These are phyloP conservation scores for Cyclospora cayetanensis DNA, from an alignment of 169 alveolate genomes.

Conservation along the genomic window DNA sequence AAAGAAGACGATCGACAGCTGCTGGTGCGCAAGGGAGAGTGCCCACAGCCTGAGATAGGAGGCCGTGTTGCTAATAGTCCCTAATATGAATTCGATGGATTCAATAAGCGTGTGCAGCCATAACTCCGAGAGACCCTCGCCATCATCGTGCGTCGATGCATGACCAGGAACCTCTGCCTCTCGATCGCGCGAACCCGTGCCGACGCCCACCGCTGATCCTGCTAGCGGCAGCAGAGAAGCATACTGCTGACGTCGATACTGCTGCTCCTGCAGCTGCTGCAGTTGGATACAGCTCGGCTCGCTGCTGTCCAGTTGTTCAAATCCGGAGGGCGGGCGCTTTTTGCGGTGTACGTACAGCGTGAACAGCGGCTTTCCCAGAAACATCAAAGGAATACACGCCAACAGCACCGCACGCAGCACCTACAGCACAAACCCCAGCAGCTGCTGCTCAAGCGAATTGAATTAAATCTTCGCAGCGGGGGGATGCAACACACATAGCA, in stretches of 20 bases:
- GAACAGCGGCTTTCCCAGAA: constrained; percentile 93
- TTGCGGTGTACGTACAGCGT: constrained; percentile 17
- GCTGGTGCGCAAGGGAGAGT: constrained; percentile 98
- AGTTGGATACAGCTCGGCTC: neutral
- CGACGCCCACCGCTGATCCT: neutral
- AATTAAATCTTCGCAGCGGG: no score
- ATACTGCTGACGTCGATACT: neutral
- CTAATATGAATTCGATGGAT: constrained; percentile 98
- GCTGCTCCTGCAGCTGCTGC: neutral
- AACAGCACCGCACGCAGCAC: constrained; percentile 84
- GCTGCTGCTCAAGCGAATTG: no score
- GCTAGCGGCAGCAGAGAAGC: no score
- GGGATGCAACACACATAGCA: no score
- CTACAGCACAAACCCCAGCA: constrained; percentile 21
- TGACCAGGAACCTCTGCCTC: neutral
- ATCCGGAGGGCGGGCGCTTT: neutral
- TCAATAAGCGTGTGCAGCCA: constrained; percentile 87
- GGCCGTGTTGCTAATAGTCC: constrained; percentile 98
- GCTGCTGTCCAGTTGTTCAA: neutral
- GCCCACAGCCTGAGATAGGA: constrained; percentile 99
- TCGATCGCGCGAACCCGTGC: neutral
- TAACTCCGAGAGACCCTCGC: neutral
- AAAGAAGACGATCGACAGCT: constrained; percentile 85
- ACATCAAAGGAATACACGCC: constrained; percentile 94
- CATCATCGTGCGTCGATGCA: neutral